These are phyloP conservation scores for Scytalidium sp. DNA, from an alignment of 2,329 filamentous ascomycete species.

Conservation along the genomic window DNA sequence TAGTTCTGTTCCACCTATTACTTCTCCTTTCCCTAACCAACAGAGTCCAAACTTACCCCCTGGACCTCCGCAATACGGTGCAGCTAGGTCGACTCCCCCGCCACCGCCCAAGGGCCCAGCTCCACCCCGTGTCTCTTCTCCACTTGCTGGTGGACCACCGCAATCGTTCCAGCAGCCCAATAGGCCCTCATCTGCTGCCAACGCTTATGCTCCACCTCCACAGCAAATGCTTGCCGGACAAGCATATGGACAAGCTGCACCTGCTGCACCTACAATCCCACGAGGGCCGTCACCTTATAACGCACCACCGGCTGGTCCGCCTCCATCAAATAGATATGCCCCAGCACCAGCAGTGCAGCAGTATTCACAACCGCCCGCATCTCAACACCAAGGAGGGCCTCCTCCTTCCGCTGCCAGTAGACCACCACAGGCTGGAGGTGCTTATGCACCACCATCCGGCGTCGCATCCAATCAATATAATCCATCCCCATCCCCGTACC, in stretches of 20 bases:
- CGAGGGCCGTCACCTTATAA: slow-evolving; percentile 86
- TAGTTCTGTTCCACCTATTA: slow-evolving; percentile 56
- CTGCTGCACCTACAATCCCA: slow-evolving; percentile 56
- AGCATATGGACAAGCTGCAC: slow-evolving; percentile 27
- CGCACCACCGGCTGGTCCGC: slow-evolving; percentile 66
- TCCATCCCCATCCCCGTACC: slow-evolving; percentile 45
- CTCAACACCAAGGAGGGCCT: slow-evolving; percentile 33
- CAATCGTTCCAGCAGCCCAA: slow-evolving; percentile 44
- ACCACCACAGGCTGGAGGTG: slow-evolving; percentile 44
- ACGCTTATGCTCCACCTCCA: slow-evolving; percentile 62
- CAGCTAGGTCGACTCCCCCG: slow-evolving; percentile 59
- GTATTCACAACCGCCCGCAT: slow-evolving; percentile 40
- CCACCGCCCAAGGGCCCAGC: slow-evolving; percentile 78
- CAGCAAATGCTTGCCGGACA: slow-evolving; percentile 17
- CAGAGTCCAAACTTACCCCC: slow-evolving; percentile 52
- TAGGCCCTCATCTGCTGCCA: slow-evolving; percentile 54
- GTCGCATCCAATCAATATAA: slow-evolving; percentile 57
- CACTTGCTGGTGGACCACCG: slow-evolving; percentile 54
- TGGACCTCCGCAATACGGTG: slow-evolving; percentile 55
- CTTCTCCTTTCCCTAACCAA: slow-evolving; percentile 73
- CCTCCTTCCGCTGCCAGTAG: slow-evolving; percentile 38
- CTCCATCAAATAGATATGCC: slow-evolving; percentile 74
- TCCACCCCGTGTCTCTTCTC: slow-evolving; percentile 69
- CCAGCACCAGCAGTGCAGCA: slow-evolving; percentile 60
- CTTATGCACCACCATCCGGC: slow-evolving; percentile 38